phyloP scores from a whole-genome alignment of 2,329 filamentous ascomycete genomes.

The Colletotrichum echinochloae region DNA sequence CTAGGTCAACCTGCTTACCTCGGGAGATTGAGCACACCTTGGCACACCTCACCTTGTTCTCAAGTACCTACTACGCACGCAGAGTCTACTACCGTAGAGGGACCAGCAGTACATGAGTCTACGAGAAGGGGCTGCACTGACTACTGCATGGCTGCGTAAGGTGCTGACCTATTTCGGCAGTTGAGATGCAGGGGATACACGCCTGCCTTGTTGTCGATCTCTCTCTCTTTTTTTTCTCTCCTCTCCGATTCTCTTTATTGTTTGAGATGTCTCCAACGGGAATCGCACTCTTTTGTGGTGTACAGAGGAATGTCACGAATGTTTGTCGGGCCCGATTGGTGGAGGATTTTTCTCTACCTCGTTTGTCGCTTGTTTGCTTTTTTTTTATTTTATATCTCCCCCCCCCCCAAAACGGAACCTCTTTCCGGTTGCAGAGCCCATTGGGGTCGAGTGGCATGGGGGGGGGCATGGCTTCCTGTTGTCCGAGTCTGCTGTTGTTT shows the following conservation, averaged over 20 bases:
- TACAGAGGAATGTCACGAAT: neutral
- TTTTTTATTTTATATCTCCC: neutral
- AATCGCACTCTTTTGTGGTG: too few species aligned
- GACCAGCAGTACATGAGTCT: too few species aligned
- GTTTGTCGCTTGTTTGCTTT: neutral
- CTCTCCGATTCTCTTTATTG: neutral
- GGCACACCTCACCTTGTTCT: neutral
- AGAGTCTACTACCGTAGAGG: too few species aligned
- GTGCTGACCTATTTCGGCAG: constrained; percentile 16
- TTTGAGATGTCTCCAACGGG: neutral
- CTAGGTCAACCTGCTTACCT: neutral
- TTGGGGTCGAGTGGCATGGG: neutral
- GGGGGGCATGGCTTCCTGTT: neutral
- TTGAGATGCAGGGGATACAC: constrained; percentile 8
- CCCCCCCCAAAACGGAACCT: neutral
- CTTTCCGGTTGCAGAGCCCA: neutral
- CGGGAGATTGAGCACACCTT: neutral
- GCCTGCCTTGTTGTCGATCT: constrained; percentile 1
- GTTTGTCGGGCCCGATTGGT: neutral
- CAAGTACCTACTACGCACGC: too few species aligned
- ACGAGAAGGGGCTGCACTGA: neutral
- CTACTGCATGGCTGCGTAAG: constrained; percentile 4
- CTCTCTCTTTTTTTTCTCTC: neutral
- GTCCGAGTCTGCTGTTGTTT: neutral
- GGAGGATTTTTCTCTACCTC: too few species aligned